A percentile compares a stretch with the other conserved stretches of the same genome.
Conservation (phyloP, 495 filamentous ascomycete species). For the Xylaria curta region DNA sequence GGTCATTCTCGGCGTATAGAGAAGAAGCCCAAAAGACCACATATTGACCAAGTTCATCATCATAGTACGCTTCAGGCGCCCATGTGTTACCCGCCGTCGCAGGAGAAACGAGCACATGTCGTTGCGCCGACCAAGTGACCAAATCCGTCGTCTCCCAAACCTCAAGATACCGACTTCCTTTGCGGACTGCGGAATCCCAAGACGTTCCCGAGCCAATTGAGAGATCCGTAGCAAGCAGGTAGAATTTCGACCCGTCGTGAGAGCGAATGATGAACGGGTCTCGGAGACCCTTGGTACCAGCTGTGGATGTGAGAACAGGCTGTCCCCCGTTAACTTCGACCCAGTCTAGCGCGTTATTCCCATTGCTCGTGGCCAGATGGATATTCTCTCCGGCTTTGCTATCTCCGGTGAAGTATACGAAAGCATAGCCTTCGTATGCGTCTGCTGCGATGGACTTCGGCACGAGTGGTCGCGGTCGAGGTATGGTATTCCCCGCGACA, state of each 20-base stretch:
- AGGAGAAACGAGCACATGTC: constrained; percentile 33
- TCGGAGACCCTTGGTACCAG: constrained; percentile 31
- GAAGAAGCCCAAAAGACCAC: constrained; percentile 36
- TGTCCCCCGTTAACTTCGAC: constrained; percentile 28
- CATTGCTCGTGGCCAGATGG: constrained; percentile 30
- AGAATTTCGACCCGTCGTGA: constrained; percentile 33
- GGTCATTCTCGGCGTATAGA: constrained; percentile 28
- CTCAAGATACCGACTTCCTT: constrained; percentile 33
- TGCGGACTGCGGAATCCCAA: constrained; percentile 30
- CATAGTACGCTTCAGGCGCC: constrained; percentile 37
- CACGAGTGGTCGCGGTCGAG: constrained; percentile 20
- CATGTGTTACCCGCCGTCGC: constrained; percentile 32
- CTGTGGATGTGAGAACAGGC: constrained; percentile 26
- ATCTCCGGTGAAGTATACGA: constrained; percentile 31
- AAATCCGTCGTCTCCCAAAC: constrained; percentile 35
- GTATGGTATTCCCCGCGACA: not conserved
- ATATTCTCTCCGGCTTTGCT: constrained; percentile 33
- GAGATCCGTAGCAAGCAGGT: constrained; percentile 34
- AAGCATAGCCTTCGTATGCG: constrained; percentile 32
- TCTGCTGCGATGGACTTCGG: constrained; percentile 16
- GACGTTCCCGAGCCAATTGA: constrained; percentile 36
- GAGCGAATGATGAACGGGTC: constrained; percentile 36
- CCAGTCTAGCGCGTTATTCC: constrained; percentile 36
- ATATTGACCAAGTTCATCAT: constrained; percentile 27
- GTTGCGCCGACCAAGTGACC: constrained; percentile 32